Base-by-base conservation (phyloP, 2,329 filamentous ascomycete species). In the Microdochium nivale region DNA sequence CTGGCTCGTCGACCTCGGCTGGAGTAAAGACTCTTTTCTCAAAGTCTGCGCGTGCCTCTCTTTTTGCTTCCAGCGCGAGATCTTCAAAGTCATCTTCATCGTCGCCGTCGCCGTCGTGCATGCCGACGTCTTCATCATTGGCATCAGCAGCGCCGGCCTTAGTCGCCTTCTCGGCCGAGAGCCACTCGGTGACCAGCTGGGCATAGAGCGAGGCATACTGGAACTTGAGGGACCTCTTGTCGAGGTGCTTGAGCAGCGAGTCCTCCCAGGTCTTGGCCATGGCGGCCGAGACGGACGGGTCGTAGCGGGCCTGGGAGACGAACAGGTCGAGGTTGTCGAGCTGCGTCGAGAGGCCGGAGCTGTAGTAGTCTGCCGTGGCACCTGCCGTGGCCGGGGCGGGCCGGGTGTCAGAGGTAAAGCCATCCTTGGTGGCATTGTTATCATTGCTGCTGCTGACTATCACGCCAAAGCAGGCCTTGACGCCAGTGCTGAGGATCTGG, bases 121-220 rank as follows among this genome's bases (percentile, higher is more conserved):
- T 44, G 10, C 40, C 40, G 3, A 44, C 21, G 21, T 21, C n/a
- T 5, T 59, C 55, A 59, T 67, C 66, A 5, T 65, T 58, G 32
- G 32, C 21, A 16, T 62, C 55, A 7, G 55, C 46, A 3, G 60
- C 56, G 3, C 44, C 50, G 7, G 52, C 52, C 3, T 49, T 53
- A 11, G 19, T 32, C 7, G 49, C 56, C 23, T 56, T 64, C 53
- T 63, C 63, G 0, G 61, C 58, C 1, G 67, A 67, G 1, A 76
- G 62, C 73, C 72, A 76, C 54, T 76, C 74, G 0, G 67, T 75
- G n/a, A 75, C 72, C 3, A 76, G 65, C 48, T 71, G 64, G 2
- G 69, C 72, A 44, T 75, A 76, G 2, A 76, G 62, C 9, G 69
- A 67, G 0, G 74, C 72, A 47, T 71, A 74, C 49, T 69, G 59